These are phyloP conservation scores for Lasiosphaeriaceae sp. DNA, from an alignment of 495 filamentous ascomycete species.

Conservation along the genomic window DNA sequence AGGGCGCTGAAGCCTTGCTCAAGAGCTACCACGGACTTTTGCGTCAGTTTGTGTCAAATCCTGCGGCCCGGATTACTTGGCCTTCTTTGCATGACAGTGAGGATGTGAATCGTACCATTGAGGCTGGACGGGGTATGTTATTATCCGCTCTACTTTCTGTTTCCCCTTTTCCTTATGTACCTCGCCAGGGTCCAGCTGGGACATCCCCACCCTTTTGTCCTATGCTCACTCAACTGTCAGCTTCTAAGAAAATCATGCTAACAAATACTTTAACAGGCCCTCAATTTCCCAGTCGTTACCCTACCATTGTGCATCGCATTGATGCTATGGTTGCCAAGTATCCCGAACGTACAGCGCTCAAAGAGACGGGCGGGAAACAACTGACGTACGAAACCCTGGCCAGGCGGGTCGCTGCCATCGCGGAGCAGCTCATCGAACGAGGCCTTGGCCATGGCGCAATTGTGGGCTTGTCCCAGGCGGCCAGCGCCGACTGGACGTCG, in stretches of 20 bases:
- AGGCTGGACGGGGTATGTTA: background rate
- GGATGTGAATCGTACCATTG: conserved; percentile 1
- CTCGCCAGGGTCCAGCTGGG: background rate
- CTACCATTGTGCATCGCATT: conserved; percentile 18
- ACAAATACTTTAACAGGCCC: background rate
- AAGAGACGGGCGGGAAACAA: conserved; percentile 8
- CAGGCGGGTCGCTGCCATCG: conserved; percentile 14
- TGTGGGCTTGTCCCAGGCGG: conserved; percentile 30
- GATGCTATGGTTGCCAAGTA: conserved; percentile 15
- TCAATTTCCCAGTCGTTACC: conserved; percentile 21
- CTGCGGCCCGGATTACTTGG: conserved; percentile 2
- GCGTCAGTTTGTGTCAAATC: conserved; percentile 8
- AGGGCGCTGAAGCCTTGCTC: conserved; percentile 3
- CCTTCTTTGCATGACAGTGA: conserved; percentile 2
- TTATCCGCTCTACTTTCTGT: too few relatives aligned
- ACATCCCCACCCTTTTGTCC: background rate
- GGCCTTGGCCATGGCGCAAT: conserved; percentile 4
- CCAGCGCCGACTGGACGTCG: conserved; percentile 41
- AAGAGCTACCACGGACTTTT: conserved; percentile 2
- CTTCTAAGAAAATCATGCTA: too few relatives aligned
- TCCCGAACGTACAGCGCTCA: conserved; percentile 11
- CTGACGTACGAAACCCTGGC: conserved; percentile 17
- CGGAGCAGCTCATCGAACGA: background rate
- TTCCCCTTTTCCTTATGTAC: background rate
- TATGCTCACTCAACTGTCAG: too few relatives aligned